Conservation (phyloP, 208 protist genomes). For the Tetramitus jugosus region DNA sequence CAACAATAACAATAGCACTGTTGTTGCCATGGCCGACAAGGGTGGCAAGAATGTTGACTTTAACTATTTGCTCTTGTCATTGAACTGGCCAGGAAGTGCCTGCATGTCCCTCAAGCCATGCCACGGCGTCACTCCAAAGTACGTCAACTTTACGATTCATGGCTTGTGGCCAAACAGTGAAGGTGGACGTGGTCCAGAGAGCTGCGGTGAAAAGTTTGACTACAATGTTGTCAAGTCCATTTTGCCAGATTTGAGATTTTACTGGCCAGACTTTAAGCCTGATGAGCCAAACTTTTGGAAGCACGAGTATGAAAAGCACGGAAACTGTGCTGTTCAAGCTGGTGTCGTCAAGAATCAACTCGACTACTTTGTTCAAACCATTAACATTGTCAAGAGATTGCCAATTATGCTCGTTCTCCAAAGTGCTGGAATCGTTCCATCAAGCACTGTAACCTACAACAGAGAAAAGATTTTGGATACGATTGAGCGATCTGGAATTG, state of each 20-base stretch:
- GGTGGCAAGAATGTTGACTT: too few species aligned
- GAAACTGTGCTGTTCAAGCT: background rate
- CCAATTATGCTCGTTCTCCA: background rate
- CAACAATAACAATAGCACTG: too few species aligned
- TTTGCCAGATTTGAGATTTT: background rate
- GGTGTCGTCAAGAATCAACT: background rate
- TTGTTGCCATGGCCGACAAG: too few species aligned
- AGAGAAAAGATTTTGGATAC: background rate
- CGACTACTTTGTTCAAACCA: background rate
- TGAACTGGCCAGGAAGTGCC: conserved; percentile 8
- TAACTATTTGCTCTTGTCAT: background rate
- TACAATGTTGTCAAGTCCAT: background rate
- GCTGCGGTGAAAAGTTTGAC: background rate
- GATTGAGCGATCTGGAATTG: background rate
- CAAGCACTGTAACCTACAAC: background rate
- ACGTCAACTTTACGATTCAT: background rate
- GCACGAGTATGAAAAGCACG: conserved; percentile 16
- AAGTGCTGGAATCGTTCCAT: background rate
- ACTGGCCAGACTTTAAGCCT: conserved; percentile 13
- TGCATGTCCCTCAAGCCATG: background rate
- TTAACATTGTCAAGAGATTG: conserved; percentile 2
- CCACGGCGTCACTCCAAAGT: background rate
- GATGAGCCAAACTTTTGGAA: background rate
- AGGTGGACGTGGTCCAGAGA: background rate
- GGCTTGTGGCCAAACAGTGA: background rate